These are phyloP conservation scores for Fallopia convolvulus DNA, from an alignment of 148 eudicot species.

Conservation along the genomic window DNA sequence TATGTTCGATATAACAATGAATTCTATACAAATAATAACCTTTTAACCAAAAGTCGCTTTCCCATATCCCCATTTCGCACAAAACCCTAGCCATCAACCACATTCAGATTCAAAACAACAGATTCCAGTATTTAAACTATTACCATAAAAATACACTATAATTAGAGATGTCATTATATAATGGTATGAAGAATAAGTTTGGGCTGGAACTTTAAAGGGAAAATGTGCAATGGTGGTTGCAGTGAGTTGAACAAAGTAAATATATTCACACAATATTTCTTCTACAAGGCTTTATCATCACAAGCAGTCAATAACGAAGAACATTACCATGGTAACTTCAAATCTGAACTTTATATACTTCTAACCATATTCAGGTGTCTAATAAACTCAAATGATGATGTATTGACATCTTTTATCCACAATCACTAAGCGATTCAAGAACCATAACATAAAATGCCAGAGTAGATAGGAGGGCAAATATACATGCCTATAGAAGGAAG, in stretches of 20 bases:
- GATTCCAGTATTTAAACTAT: no score
- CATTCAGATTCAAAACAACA: no score
- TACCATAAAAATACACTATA: no score
- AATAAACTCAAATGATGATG: neutral
- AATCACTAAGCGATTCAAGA: neutral
- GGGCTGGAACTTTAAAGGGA: neutral
- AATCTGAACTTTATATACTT: neutral
- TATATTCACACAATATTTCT: neutral
- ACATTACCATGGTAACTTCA: neutral
- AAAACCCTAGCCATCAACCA: no score
- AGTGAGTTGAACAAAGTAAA: neutral
- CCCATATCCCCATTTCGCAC: no score
- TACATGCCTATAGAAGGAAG: conserved; percentile 63
- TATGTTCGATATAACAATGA: no score
- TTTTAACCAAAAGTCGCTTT: no score
- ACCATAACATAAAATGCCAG: neutral
- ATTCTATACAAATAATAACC: no score
- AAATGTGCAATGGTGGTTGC: neutral
- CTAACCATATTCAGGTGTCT: neutral
- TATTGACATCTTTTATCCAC: neutral
- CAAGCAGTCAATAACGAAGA: neutral
- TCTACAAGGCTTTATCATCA: neutral
- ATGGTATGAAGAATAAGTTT: neutral
- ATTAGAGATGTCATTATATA: no score
- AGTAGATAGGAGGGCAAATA: conserved; percentile 21